Evolutionary conservation across 495 filamentous ascomycete genomes (phyloP).

Genomic region (Cenococcum geophilum): DNA sequence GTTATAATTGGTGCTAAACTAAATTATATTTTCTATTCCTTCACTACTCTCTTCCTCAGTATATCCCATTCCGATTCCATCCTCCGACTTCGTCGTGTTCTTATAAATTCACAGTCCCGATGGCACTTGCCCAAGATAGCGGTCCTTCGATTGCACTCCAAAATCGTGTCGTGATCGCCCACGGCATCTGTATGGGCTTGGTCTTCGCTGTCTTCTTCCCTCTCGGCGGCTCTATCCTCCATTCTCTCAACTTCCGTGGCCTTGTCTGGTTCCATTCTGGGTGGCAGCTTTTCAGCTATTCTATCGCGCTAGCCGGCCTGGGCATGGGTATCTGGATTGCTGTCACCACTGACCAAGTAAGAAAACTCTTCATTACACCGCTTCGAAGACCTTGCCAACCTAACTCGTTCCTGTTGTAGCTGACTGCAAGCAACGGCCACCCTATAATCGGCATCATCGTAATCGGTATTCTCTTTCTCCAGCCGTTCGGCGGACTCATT

Average conservation of each 20-base stretch:
- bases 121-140: too few relatives aligned
- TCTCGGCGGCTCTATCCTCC: slow-evolving; percentile 52
- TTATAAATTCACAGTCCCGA: too few relatives aligned
- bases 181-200: slow-evolving; percentile 42
- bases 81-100: too few relatives aligned
- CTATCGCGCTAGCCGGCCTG: slow-evolving; percentile 54
- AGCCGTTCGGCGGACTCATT: slow-evolving; percentile 56
- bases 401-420: slow-evolving; percentile 38
- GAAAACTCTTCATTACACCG: not conserved
- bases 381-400: not conserved
- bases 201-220: slow-evolving; percentile 53
- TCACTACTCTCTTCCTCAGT: too few relatives aligned
- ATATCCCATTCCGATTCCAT: too few relatives aligned
- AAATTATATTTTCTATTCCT: too few relatives aligned
- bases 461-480: slow-evolving; percentile 51
- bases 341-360: slow-evolving; percentile 33
- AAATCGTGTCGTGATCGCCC: not conserved
- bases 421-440: slow-evolving; percentile 34
- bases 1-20: too few relatives aligned
- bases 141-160: not conserved
- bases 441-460: slow-evolving; percentile 57
- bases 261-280: slow-evolving; percentile 47
- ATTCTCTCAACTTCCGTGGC: slow-evolving; percentile 41
- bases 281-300: slow-evolving; percentile 53
- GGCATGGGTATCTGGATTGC: slow-evolving; percentile 54